Conservation (phyloP, 2,329 filamentous ascomycete species). For the Penicillium italicum region DNA sequence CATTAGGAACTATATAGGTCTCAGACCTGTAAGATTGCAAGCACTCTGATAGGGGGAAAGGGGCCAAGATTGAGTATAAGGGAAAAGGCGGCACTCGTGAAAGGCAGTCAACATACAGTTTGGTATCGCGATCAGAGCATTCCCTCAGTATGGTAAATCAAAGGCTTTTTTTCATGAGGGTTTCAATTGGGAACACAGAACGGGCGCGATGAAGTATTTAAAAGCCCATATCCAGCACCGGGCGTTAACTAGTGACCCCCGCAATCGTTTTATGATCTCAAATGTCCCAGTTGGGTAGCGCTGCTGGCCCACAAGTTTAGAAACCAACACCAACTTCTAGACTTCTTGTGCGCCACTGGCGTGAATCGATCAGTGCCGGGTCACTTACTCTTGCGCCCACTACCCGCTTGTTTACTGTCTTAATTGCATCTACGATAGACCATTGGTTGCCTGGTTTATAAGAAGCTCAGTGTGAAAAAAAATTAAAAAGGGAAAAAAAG, state of each 20-base stretch:
- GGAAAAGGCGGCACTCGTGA: conserved; percentile 2
- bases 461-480: conserved; percentile 1
- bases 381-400: conserved; percentile 7
- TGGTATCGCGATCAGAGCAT: neutral
- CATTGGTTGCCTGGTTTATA: conserved; percentile 12
- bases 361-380: neutral
- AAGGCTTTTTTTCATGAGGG: conserved; percentile 6
- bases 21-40: conserved; percentile 16
- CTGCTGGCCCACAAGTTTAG: conserved; percentile 10
- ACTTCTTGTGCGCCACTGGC: conserved; percentile 13
- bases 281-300: conserved; percentile 15
- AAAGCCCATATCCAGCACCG: conserved; percentile 3
- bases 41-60: conserved; percentile 9
- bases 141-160: conserved; percentile 3
- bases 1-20: conserved; percentile 21
- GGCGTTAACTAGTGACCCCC: conserved; percentile 12
- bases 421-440: conserved; percentile 4
- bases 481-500: neutral
- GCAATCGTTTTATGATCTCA: conserved; percentile 17
- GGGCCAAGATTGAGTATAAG: conserved; percentile 9
- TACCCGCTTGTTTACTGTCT: conserved; percentile 9
- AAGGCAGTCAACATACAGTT: conserved; percentile 16
- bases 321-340: conserved; percentile 19
- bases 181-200: conserved; percentile 10
- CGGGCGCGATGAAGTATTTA: conserved; percentile 18